Conservation (phyloP, 306 rosid genomes). For the Citrullus amarus region DNA sequence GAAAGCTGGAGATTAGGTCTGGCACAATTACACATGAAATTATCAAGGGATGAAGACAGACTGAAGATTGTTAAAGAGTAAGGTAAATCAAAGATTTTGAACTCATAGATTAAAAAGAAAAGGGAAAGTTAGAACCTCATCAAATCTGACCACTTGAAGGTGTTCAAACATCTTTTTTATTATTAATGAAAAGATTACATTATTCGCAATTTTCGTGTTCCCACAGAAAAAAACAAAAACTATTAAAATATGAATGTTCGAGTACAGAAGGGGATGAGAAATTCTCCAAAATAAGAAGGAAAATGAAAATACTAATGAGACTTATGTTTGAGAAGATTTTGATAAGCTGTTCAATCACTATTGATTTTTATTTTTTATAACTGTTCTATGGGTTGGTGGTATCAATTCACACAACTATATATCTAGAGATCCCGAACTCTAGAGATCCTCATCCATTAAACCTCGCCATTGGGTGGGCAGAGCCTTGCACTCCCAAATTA, state of each 20-base stretch:
- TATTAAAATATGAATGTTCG: neutral
- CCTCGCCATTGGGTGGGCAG: too few relatives aligned
- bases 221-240: neutral
- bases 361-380: neutral
- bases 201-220: neutral
- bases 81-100: neutral
- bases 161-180: neutral
- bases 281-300: neutral
- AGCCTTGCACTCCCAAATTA: too few relatives aligned
- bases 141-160: neutral
- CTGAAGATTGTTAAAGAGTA: neutral
- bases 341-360: neutral
- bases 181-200: neutral
- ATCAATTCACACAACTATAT: too few relatives aligned
- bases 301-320: neutral
- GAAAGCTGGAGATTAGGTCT: neutral
- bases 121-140: neutral
- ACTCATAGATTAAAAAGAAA: neutral
- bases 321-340: neutral
- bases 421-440: too few relatives aligned
- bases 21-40: constrained; percentile 1
- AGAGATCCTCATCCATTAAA: too few relatives aligned
- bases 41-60: neutral
- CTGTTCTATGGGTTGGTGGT: too few relatives aligned
- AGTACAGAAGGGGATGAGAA: neutral